Percentiles rank a stretch among this genome's conserved stretches.
phyloP scores from a whole-genome alignment of 495 filamentous ascomycete genomes.

The Copromyces sp. region DNA sequence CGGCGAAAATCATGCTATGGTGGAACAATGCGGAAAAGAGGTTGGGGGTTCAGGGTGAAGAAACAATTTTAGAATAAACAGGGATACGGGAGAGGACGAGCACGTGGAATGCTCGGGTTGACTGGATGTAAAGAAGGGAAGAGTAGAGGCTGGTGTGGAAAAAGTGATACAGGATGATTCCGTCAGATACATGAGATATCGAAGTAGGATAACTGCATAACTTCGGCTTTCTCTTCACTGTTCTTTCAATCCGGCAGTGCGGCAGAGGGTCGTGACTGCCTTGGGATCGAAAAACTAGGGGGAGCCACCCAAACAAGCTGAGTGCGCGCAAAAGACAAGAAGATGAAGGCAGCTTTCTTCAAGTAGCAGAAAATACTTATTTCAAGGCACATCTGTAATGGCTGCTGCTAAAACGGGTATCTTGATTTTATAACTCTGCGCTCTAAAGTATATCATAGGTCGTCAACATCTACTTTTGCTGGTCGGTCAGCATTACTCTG shows the following conservation, averaged over 20 bases:
- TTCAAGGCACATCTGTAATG: not conserved
- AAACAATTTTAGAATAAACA: not conserved
- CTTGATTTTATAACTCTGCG: not conserved
- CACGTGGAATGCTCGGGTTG: not conserved
- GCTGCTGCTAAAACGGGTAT: not conserved
- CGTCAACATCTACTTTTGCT: not conserved
- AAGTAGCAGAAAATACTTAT: not conserved
- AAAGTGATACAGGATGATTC: not conserved
- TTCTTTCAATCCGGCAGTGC: not conserved
- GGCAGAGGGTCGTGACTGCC: not conserved
- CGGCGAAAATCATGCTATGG: not conserved
- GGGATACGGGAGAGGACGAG: not conserved
- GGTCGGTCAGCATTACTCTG: not conserved
- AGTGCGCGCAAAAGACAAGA: not conserved
- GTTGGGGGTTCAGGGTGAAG: not conserved
- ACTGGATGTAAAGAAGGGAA: not conserved
- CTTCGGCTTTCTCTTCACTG: not conserved
- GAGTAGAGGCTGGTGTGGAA: not conserved
- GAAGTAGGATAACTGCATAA: not conserved
- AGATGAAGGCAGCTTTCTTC: not conserved
- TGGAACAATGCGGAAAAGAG: not conserved
- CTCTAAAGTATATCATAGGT: not conserved
- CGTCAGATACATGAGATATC: not conserved
- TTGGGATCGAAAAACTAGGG: not conserved
- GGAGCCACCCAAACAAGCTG: not conserved